Evolutionary conservation across 140 eudicot genomes (phyloP).

Genomic region (Anethum foeniculum): DNA sequence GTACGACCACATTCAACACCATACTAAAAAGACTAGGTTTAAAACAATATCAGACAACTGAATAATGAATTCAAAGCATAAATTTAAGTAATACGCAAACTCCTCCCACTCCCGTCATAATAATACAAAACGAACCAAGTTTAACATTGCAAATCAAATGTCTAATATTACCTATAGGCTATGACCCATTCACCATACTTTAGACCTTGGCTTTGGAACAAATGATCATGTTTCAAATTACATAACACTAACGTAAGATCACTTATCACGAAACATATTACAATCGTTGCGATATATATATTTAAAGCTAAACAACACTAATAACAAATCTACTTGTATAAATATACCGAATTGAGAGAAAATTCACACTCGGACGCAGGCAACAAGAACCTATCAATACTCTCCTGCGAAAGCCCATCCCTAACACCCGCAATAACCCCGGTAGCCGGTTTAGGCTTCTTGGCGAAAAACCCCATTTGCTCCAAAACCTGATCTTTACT

Average conservation of each 20-base stretch:
- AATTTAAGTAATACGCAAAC: neutral
- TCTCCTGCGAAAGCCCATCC: constrained; percentile 86
- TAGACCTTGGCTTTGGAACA: neutral
- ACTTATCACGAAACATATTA: neutral
- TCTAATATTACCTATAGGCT: neutral
- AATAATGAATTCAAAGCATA: neutral
- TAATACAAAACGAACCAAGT: neutral
- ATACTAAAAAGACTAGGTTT: neutral
- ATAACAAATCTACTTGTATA: neutral
- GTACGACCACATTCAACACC: neutral
- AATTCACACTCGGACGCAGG: constrained; percentile 95
- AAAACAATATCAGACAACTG: neutral
- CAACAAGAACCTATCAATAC: constrained; percentile 68
- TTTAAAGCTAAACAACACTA: neutral
- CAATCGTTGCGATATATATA: neutral
- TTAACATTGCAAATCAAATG: neutral
- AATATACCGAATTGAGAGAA: constrained; percentile 67
- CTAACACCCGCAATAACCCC: constrained; percentile 88
- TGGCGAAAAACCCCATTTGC: constrained; percentile 74
- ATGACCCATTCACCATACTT: neutral
- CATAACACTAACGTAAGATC: neutral
- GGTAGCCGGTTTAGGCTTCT: constrained; percentile 58
- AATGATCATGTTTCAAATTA: neutral
- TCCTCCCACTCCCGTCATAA: neutral
- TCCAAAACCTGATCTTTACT: constrained; percentile 88